Base-by-base conservation (phyloP, 139 green algal species). In the Gonium pectorale region DNA sequence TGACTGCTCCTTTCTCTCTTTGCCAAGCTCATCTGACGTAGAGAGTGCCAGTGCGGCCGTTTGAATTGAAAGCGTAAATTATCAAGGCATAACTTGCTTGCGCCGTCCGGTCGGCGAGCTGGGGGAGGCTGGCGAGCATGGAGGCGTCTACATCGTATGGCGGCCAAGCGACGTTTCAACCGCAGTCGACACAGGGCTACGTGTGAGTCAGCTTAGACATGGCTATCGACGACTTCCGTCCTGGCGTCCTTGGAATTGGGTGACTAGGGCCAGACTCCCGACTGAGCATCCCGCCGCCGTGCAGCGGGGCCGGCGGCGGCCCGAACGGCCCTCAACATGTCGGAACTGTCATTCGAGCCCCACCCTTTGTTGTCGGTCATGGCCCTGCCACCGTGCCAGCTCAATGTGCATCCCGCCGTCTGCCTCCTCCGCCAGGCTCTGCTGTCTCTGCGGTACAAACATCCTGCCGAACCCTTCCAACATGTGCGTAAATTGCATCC, bases 401-500 rank as follows among this genome's bases (percentile, higher is more conserved):
- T n/a, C n/a, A n/a, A n/a, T n/a, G n/a, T n/a, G n/a, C n/a, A n/a
- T n/a, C n/a, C n/a, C n/a, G n/a, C n/a, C n/a, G n/a, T 0, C 13
- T 31, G 29, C 49, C 26, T 26, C 49, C 24, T n/a, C n/a, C n/a
- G n/a, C 11, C 68, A 93, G 90, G 52, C 78, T 94, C n/a, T 99
- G 97, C 89, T 99, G 97, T 87, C 85, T 99, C 33, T 99, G 97
- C 86, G 97, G 97, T 73, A 91, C 93, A 26, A 49, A 63, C 78
- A 99, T 99, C 62, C 75, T 83, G 0, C 91, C 97, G 40, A 99
- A 99, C 88, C 95, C 97, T 15, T 93, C 97, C 27, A 98, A 98
- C 89, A 99, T 99, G 97, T 99, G 97, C 89, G 95, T 99, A 21
- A 98, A 97, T 81, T 99, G 97, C 94, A 96, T 99, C 22, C 92